Evolutionary conservation across 2,329 filamentous ascomycete genomes (phyloP).

Genomic region (Graphium sp.): DNA sequence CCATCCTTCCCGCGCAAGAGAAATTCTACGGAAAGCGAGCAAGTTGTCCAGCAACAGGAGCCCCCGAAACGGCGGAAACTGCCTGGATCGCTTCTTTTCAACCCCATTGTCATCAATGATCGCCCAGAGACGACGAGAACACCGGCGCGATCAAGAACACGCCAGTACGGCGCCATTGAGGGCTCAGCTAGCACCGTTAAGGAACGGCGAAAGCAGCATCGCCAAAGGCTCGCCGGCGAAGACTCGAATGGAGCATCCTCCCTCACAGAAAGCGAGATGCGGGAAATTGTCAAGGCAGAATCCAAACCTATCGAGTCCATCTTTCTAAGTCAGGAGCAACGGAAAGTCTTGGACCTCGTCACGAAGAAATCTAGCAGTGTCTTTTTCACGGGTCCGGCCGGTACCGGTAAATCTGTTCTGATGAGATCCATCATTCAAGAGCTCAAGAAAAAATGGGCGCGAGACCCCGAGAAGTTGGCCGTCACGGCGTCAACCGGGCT

Average conservation of each 20-base stretch:
- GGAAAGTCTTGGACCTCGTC: slow-evolving; percentile 68
- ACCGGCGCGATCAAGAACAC: slow-evolving; percentile 11
- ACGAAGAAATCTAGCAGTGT: slow-evolving; percentile 69
- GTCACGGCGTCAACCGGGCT: slow-evolving; percentile 92
- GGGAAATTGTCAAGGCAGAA: slow-evolving; percentile 19
- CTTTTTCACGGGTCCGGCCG: slow-evolving; percentile 94
- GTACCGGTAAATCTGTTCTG: slow-evolving; percentile 91
- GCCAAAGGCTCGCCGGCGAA: slow-evolving; percentile 13
- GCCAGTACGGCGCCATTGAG: slow-evolving; percentile 41
- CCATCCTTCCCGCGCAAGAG: slow-evolving; percentile 21
- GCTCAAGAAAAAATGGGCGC: slow-evolving; percentile 57
- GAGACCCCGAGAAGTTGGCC: slow-evolving; percentile 70
- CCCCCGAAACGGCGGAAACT: slow-evolving; percentile 45
- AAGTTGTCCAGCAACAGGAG: slow-evolving; percentile 14
- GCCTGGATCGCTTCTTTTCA: slow-evolving; percentile 33
- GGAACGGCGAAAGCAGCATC: slow-evolving; percentile 55
- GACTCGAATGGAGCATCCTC: background rate
- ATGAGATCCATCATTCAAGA: slow-evolving; percentile 81
- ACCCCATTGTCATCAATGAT: slow-evolving; percentile 12
- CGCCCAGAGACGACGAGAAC: slow-evolving; percentile 16
- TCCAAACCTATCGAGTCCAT: slow-evolving; percentile 32
- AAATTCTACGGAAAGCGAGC: slow-evolving; percentile 17
- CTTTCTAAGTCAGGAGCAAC: slow-evolving; percentile 73
- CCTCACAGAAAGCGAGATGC: slow-evolving; percentile 24
- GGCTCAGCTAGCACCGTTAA: slow-evolving; percentile 58